phyloP scores from a whole-genome alignment of 441 rosid species.

The Gossypium schwendimanii region DNA sequence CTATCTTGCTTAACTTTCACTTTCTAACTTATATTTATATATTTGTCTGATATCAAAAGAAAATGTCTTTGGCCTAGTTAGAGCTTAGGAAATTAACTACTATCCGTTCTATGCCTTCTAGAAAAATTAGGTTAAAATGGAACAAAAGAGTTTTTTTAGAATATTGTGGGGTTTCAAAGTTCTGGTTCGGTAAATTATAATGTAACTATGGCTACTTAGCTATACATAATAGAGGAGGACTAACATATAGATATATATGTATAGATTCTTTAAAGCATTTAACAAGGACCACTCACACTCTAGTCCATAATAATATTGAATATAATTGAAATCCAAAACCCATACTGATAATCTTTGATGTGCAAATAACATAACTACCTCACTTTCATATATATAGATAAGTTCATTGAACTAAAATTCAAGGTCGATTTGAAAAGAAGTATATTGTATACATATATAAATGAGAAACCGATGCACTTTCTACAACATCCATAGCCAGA shows the following conservation, averaged over 20 bases:
- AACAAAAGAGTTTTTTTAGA: background rate
- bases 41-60: background rate
- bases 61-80: background rate
- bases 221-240: slow-evolving; percentile 53
- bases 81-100: background rate
- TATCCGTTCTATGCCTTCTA: background rate
- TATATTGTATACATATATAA: no score
- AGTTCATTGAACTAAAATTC: no score
- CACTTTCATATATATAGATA: no score
- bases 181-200: slow-evolving; percentile 25
- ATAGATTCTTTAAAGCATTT: slow-evolving; percentile 63
- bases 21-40: background rate
- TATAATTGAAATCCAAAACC: no score
- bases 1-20: slow-evolving; percentile 6
- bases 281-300: slow-evolving; percentile 48
- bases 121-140: background rate
- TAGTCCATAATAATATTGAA: no score
- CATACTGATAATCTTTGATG: no score
- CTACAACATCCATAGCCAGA: no score
- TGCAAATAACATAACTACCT: no score
- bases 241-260: slow-evolving; percentile 20
- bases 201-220: slow-evolving; percentile 20
- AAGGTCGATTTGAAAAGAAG: no score
- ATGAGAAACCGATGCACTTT: no score
- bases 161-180: slow-evolving; percentile 22